phyloP scores from a whole-genome alignment of 495 filamentous ascomycete genomes.

The Sporormia fimetaria region DNA sequence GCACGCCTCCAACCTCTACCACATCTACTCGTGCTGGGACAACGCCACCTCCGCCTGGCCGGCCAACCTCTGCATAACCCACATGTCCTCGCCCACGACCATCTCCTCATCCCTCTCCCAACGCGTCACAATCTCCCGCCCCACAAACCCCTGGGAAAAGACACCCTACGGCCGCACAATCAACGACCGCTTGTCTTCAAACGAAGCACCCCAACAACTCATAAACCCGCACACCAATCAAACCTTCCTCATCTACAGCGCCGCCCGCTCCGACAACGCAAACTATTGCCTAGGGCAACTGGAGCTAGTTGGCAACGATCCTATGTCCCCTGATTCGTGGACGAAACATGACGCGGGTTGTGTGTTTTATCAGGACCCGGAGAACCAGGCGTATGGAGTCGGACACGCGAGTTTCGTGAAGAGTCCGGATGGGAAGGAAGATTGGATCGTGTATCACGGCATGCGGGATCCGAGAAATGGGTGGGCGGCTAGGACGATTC shows the following conservation, averaged over 20 bases:
- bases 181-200: slow-evolving; percentile 36
- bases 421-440: slow-evolving; percentile 37
- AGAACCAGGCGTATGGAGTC: slow-evolving; percentile 36
- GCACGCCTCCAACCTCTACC: slow-evolving; percentile 34
- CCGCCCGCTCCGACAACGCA: slow-evolving; percentile 38
- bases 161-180: slow-evolving; percentile 38
- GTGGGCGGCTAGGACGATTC: slow-evolving; percentile 34
- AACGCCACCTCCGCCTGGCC: slow-evolving; percentile 39
- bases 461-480: slow-evolving; percentile 32
- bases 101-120: slow-evolving; percentile 35
- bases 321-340: slow-evolving; percentile 41
- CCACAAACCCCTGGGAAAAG: slow-evolving; percentile 39
- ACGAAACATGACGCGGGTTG: slow-evolving; percentile 36
- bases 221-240: slow-evolving; percentile 38
- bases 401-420: slow-evolving; percentile 41
- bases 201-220: slow-evolving; percentile 42
- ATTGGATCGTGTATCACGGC: slow-evolving; percentile 43
- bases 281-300: slow-evolving; percentile 37
- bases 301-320: slow-evolving; percentile 39
- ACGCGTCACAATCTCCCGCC: slow-evolving; percentile 37
- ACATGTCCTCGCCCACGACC: slow-evolving; percentile 39
- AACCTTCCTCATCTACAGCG: slow-evolving; percentile 39
- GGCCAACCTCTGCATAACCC: slow-evolving; percentile 41
- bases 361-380: slow-evolving; percentile 41
- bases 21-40: slow-evolving; percentile 43